Evolutionary conservation across 2,329 filamentous ascomycete species (phyloP), one percentile per base, ranked within the genome.

Genomic region (Alternaria postmessia): DNA sequence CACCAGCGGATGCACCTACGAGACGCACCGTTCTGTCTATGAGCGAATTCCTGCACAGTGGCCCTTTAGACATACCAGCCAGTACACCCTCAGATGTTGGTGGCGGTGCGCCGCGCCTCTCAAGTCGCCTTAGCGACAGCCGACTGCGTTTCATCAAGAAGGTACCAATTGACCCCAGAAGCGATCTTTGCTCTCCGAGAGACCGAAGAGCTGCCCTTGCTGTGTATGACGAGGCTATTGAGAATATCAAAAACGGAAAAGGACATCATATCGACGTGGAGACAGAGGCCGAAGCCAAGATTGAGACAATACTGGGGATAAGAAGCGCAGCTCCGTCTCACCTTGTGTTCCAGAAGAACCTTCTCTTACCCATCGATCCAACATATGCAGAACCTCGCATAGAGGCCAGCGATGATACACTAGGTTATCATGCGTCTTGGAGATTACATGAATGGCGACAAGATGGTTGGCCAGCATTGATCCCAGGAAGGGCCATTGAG

Each of bases 331-430:
- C 24, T 24, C 62, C 62, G 4, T 32, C 54, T 3, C 52, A 69
- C 16, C 8, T 22, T 0, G 63, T 65, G 1, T 70, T 69, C 41
- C 30, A 18, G 4, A 24, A 24, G 9, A 39, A 16, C 7, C 41
- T 60, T 3, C 56, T 70, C 4, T 20, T 7, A 4, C 66, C 64
- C 0, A 46, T 70, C 0, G 64, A 70, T 5, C 67, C 66, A 2
- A 55, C 64, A 24, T 71, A 65, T 18, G 67, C 69, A 3, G 44
- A 62, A 6, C 69, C 67, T 0, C 38, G 67, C 0, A 63, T 69
- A 9, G 53, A 65, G 5, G 57, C 39, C 14, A 48, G 42, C 2
- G 44, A 58, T 0, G 57, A 59, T 26, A 12, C 42, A 2, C 30
- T 54, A 8, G 47, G 52, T 2, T 47, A 61, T 20, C 52, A 47